phyloP scores from a whole-genome alignment of 306 rosid genomes.

The Quercus alba region DNA sequence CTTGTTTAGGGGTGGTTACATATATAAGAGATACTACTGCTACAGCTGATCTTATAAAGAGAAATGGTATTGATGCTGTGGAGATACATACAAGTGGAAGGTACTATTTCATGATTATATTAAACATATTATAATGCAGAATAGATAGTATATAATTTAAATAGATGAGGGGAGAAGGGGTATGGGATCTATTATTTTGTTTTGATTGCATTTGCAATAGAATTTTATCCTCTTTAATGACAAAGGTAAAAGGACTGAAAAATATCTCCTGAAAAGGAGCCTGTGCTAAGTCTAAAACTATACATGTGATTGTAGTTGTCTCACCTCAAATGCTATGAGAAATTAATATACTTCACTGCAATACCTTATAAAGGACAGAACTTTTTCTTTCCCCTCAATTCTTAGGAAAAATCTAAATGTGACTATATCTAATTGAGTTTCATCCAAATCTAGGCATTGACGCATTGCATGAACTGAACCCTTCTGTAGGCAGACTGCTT shows the following conservation, averaged over 20 bases:
- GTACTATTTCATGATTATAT: conserved; percentile 30
- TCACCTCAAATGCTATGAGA: background rate
- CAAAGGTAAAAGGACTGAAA: background rate
- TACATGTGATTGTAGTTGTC: background rate
- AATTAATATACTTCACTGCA: background rate
- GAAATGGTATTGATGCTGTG: conserved; percentile 70
- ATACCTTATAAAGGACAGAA: background rate
- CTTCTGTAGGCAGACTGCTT: conserved; percentile 44
- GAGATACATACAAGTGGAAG: conserved; percentile 93
- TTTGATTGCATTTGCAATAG: background rate
- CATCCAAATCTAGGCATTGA: conserved; percentile 10
- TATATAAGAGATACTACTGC: conserved; percentile 64
- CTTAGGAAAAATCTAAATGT: background rate
- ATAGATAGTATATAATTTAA: background rate
- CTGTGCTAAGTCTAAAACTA: background rate
- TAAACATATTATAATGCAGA: background rate
- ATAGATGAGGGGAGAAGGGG: background rate
- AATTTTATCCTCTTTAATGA: background rate
- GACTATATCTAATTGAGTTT: background rate
- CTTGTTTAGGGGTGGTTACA: conserved; percentile 55
- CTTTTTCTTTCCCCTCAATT: background rate
- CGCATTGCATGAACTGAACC: conserved; percentile 8
- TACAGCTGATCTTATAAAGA: conserved; percentile 55
- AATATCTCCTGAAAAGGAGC: background rate
- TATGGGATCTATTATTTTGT: background rate